Base-by-base conservation (phyloP, 2,329 filamentous ascomycete genomes). In the Alternaria incomplexa region DNA sequence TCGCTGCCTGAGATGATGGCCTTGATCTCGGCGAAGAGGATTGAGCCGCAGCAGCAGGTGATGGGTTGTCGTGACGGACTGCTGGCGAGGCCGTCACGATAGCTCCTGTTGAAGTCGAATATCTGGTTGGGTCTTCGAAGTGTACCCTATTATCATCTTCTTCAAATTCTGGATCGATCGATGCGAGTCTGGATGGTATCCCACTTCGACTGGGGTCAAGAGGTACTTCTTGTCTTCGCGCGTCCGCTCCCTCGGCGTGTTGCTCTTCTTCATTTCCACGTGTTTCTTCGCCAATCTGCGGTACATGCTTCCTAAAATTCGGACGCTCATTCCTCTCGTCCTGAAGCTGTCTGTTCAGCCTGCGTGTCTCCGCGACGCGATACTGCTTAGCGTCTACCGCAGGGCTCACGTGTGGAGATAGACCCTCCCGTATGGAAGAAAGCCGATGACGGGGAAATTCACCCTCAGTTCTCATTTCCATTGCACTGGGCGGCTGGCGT, bases 221-320 rank as follows among this genome's bases (percentile, higher is more conserved):
- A 44, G 1, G n/a, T 2, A 0, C 11, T 22, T 44, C 17, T 1
- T 44, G 11, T 7, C 11, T 3, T 22, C 1, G 0, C n/a, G 17
- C 17, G 0, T 44, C 32, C 17, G 1, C 20, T 17, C 1, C 43
- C 1, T 44, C n/a, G 3, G 43, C 17, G 1, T 7, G 9, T 20
- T 7, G 2, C 43, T 7, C 2, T 20, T 12, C 9, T 11, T 44
- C 11, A 20, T 11, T 0, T 1, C 2, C 17, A 44, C 6, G 40
- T 10, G 10, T 0, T 7, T 6, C 0, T 1, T 20, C n/a, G 6
- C 10, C 11, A 3, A 7, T 44, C 9, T 3, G 3, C 17, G 17
- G 43, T n/a, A 22, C 4, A 3, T 4, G 13, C 26, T 32, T 32
- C 4, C 6, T 15, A 15, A 22, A 15, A 4, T 4, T 3, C 0